Base-by-base conservation (phyloP, 768 basidiomycete species). In the Dictyophora rubrovolvata region DNA sequence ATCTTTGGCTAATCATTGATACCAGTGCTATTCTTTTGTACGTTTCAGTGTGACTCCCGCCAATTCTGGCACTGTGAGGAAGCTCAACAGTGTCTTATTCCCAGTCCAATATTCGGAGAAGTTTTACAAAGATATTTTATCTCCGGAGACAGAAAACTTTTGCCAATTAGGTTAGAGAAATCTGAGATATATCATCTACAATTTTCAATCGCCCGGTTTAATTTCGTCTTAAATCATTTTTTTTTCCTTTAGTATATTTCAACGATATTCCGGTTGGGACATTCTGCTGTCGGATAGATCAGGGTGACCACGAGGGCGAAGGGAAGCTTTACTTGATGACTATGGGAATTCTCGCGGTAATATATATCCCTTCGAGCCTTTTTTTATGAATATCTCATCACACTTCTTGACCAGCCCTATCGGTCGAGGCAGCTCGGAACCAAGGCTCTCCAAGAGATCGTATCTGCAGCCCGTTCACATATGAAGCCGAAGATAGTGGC, bases 201-300 rank as follows among this genome's bases (percentile, higher is more conserved):
- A 28, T 3, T 28, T 28, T 28, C 7, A 28, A 28, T 58, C 56
- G 61, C 49, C 37, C 61, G 55, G 28, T 57, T 62, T 34, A 61
- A 42, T 58, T 12, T 56, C 36, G 14, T 61, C 23, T 42, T 20
- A 20, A 33, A 10, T 59, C 57, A 50, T 22, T 51, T 59, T 20
- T 59, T 20, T 7, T 18, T 34, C 11, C 16, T 47, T 49, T 65
- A 93, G 93, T 93, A 52, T 93, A 93, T 73, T 93, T 87, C 73
- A 93, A 93, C 74, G 92, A 95, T 73, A 77, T 95, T 59, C 90
- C 93, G 50, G 85, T 94, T 62, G 92, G 93, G 60, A 89, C 85
- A 5, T 80, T 93, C 66, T 92, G 89, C 70, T 91, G 88, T 73
- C 82, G 89, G 60, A 71, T 93, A 61, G 92, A 95, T 71, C 78